Base-by-base conservation (phyloP, 176 grass and related monocot species). In the Cenchrus purpureus region DNA sequence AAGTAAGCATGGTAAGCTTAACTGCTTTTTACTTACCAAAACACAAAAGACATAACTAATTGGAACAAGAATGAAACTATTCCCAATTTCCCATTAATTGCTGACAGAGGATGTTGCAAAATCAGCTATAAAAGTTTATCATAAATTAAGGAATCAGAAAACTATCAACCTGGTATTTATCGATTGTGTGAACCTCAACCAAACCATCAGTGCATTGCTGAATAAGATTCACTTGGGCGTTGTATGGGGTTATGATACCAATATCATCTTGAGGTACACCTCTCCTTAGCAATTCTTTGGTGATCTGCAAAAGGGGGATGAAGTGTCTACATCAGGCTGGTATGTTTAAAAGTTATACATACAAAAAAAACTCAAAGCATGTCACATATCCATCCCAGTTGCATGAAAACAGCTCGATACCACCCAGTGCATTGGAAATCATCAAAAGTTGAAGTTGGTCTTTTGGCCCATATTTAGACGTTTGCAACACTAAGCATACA, bases 171-270 rank as follows among this genome's bases (percentile, higher is more conserved):
- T 98, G 96, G 79, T 95, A 98, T 86, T 95, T 98, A 65, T 98
- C 96, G 0, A 98, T 98, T 55, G 96, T 98, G 82, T 98, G 96
- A 83, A 98, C 91, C 90, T 98, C 96, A 79, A 95, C 87, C 67
- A 77, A 89, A 87, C 86, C 62, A 91, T 73, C 86, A 85, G 90
- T 65, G 42, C 86, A 78, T 89, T 95, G 89, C 56, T 79, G 74
- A 63, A 98, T 95, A 65, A 98, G 84, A 94, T 82, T 94, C 29
- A 79, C 96, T 86, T 98, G 96, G 70, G 96, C 91, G 62, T 98
- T 98, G 76, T 98, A 98, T 65, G 96, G 96, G 37, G 93, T 95
- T 87, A 98, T 95, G 85, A 95, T 91, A 73, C 96, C 93, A 87
- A 98, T 89, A 71, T 78, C 93, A 31, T 95, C 86, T 85, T 78